Base-by-base conservation (phyloP, 2,329 filamentous ascomycete genomes). In the Penicillium decumbens region DNA sequence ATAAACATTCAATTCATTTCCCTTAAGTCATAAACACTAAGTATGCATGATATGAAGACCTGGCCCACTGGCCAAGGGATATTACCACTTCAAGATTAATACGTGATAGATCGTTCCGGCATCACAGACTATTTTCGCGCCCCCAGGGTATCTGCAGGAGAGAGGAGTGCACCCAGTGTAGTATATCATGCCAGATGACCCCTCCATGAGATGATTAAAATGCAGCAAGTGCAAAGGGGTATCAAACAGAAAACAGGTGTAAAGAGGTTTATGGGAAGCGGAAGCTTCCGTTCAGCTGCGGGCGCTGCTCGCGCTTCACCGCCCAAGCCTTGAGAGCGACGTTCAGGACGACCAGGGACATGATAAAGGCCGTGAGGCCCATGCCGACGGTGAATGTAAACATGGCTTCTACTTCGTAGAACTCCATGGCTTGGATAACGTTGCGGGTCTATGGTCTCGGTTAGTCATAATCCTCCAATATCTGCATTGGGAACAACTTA, bases 261-360 rank as follows among this genome's bases (percentile, higher is more conserved):
- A 40, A 39, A 24, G 23, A 28, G 25, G 25, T 45, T 59, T 45
- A 61, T 10, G 65, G 58, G 47, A 69, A 70, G 12, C 56, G 62
- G 55, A 61, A 70, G 12, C 58, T 4, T 24, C 38, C 38, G 10
- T 24, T 56, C n/a, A 65, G 55, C 45, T 60, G 59, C 4, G 65
- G 55, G 18, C 61, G 60, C 38, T 60, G 55, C 49, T 76, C 70
- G 50, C 67, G 74, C 62, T 72, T 74, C 13, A 81, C 71, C 4
- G 89, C 89, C 89, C 89, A 95, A 24, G 90, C 91, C 72, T 95
- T 96, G 65, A 95, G 72, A 24, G 89, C 86, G 51, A 96, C 81
- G 9, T 87, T 75, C 25, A 90, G 64, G 18, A 95, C 80, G 46
- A 87, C 80, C 84, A 88, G 95, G 0, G 90, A 84, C 87, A 96